Evolutionary conservation across 1,284 basidiomycete species (phyloP).

Genomic region (Cryptococcus hybrid): DNA sequence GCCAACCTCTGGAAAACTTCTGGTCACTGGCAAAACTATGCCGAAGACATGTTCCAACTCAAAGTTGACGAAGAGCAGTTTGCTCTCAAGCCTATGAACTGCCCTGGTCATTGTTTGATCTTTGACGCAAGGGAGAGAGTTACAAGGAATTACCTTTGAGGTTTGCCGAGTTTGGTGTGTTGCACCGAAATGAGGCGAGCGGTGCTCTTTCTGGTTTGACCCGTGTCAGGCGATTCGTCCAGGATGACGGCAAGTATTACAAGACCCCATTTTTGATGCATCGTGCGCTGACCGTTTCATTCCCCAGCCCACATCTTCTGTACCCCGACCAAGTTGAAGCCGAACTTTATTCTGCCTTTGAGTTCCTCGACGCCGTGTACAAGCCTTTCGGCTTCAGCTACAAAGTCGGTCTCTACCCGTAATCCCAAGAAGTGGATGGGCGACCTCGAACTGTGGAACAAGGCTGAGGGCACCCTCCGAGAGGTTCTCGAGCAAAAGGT

Average conservation of each 20-base stretch:
- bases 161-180: slow-evolving; percentile 98
- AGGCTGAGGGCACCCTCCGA: slow-evolving; percentile 80
- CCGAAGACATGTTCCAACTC: slow-evolving; percentile 95
- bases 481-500: slow-evolving; percentile 82
- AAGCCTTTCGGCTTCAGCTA: slow-evolving; percentile 98
- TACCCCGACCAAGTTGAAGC: slow-evolving; percentile 86
- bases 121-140: slow-evolving; percentile 93
- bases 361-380: slow-evolving; percentile 93
- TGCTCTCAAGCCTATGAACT: slow-evolving; percentile 99
- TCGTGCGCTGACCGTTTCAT: background rate
- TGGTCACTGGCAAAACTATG: slow-evolving; percentile 97
- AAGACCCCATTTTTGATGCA: background rate
- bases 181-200: slow-evolving; percentile 95
- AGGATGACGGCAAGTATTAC: slow-evolving; percentile 74
- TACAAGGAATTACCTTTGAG: slow-evolving; percentile 96
- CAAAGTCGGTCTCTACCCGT: slow-evolving; percentile 90
- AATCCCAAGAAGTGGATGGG: slow-evolving; percentile 91
- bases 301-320: slow-evolving; percentile 70
- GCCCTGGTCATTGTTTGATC: slow-evolving; percentile 95
- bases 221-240: slow-evolving; percentile 90
- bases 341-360: slow-evolving; percentile 84
- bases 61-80: slow-evolving; percentile 94
- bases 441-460: slow-evolving; percentile 83
- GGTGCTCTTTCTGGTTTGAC: slow-evolving; percentile 93
- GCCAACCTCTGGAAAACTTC: slow-evolving; percentile 99